Conservation (phyloP, 768 basidiomycete genomes). For the Tricholoma sp. region DNA sequence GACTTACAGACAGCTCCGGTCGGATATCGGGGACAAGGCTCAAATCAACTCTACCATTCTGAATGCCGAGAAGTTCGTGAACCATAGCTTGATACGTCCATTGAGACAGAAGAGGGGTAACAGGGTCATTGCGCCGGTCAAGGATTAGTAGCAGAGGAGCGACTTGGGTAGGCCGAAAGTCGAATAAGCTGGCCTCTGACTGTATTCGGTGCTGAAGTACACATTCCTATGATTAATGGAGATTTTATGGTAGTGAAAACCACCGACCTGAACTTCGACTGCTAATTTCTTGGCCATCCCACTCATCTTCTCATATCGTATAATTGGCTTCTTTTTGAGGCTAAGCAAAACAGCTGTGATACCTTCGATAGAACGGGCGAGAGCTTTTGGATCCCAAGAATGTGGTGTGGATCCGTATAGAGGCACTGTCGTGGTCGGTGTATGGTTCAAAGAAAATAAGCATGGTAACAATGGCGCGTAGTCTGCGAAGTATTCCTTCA, state of each 20-base stretch:
- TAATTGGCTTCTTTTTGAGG: conserved; percentile 91
- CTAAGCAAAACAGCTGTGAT: conserved; percentile 85
- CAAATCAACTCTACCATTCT: conserved; percentile 89
- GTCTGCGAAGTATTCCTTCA: conserved; percentile 96
- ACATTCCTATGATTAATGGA: background rate
- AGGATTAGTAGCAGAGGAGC: conserved; percentile 88
- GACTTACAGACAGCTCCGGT: conserved; percentile 75
- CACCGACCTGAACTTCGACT: conserved; percentile 71
- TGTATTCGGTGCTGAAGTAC: conserved; percentile 66
- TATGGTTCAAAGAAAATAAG: conserved; percentile 82
- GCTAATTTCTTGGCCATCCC: conserved; percentile 88
- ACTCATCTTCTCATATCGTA: conserved; percentile 93
- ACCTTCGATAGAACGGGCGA: conserved; percentile 76
- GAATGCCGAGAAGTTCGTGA: conserved; percentile 89
- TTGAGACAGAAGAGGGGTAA: conserved; percentile 92
- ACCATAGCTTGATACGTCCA: conserved; percentile 99
- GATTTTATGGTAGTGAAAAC: background rate
- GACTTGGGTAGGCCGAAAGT: conserved; percentile 86
- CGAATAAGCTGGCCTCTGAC: conserved; percentile 78
- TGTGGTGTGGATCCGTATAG: conserved; percentile 70
- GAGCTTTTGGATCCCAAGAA: conserved; percentile 67
- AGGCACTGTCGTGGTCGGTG: conserved; percentile 55
- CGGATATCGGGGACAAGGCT: conserved; percentile 78
- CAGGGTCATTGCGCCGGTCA: conserved; percentile 94
- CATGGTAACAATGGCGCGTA: conserved; percentile 84